Evolutionary conservation across 2,329 filamentous ascomycete species (phyloP).

Genomic region (Trichoderma breve): DNA sequence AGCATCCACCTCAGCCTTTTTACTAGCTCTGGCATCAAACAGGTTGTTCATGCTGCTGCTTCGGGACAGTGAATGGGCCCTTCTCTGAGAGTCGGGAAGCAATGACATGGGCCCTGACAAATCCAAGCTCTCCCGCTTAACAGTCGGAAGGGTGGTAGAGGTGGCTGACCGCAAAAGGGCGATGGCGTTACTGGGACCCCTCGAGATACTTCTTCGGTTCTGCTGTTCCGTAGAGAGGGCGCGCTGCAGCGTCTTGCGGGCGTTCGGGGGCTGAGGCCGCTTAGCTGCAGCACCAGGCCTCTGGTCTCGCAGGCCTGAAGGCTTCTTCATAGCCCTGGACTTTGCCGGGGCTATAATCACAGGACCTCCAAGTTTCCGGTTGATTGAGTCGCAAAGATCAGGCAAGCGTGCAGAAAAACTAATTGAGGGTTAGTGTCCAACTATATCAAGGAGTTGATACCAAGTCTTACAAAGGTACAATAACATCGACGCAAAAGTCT

Average conservation of each 20-base stretch:
- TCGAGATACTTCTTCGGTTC: constrained; percentile 52
- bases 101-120: constrained; percentile 35
- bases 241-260: constrained; percentile 56
- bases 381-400: constrained; percentile 66
- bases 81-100: constrained; percentile 40
- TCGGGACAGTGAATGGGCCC: constrained; percentile 36
- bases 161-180: constrained; percentile 68
- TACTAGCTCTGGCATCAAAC: constrained; percentile 58
- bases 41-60: constrained; percentile 49
- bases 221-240: constrained; percentile 60
- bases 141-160: constrained; percentile 54
- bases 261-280: constrained; percentile 42
- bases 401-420: constrained; percentile 76
- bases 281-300: constrained; percentile 54
- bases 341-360: constrained; percentile 56
- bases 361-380: constrained; percentile 73
- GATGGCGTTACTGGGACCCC: constrained; percentile 56
- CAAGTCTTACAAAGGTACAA: constrained; percentile 68
- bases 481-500: constrained; percentile 77
- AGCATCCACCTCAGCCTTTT: constrained; percentile 65
- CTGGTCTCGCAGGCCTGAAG: constrained; percentile 42
- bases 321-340: constrained; percentile 46
- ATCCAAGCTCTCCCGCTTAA: constrained; percentile 71
- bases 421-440: constrained; percentile 35
- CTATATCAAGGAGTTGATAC: neutral